Evolutionary conservation across 2,329 filamentous ascomycete genomes (phyloP).

Genomic region (Cladorrhinum sp.): DNA sequence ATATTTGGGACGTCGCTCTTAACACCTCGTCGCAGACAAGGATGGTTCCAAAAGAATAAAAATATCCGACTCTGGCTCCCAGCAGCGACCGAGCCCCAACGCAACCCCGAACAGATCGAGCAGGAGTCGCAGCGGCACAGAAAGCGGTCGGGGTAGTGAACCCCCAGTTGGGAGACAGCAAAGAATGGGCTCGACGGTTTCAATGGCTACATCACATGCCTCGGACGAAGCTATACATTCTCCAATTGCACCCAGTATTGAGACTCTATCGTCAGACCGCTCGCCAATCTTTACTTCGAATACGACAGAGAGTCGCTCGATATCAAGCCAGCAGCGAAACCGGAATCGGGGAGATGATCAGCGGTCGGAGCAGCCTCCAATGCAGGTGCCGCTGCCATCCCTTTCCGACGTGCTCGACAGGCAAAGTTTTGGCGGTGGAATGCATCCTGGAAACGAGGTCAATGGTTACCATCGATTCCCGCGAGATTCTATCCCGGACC

Average conservation of each 20-base stretch:
- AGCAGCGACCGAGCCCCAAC: slow-evolving; percentile 41
- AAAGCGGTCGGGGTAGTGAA: slow-evolving; percentile 48
- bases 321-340: slow-evolving; percentile 29
- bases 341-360: slow-evolving; percentile 28
- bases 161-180: slow-evolving; percentile 47
- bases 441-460: slow-evolving; percentile 20
- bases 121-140: slow-evolving; percentile 46
- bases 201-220: slow-evolving; percentile 44
- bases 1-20: not conserved
- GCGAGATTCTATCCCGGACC: slow-evolving; percentile 25
- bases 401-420: slow-evolving; percentile 48
- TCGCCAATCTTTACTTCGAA: slow-evolving; percentile 31
- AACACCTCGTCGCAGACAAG: slow-evolving; percentile 37
- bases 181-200: slow-evolving; percentile 47
- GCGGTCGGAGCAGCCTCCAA: slow-evolving; percentile 30
- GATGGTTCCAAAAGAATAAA: slow-evolving; percentile 51
- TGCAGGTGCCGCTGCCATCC: slow-evolving; percentile 42
- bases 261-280: slow-evolving; percentile 30
- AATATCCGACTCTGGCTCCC: slow-evolving; percentile 38
- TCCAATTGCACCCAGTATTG: slow-evolving; percentile 39
- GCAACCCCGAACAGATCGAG: slow-evolving; percentile 38
- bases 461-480: slow-evolving; percentile 21
- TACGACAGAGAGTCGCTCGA: slow-evolving; percentile 22
- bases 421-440: slow-evolving; percentile 23
- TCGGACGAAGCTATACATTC: slow-evolving; percentile 46